A percentile compares a stretch with the other conserved stretches of the same genome.
Conservation (phyloP, 371 early-diverging fungal genomes). For the Nematocida homosporus region DNA sequence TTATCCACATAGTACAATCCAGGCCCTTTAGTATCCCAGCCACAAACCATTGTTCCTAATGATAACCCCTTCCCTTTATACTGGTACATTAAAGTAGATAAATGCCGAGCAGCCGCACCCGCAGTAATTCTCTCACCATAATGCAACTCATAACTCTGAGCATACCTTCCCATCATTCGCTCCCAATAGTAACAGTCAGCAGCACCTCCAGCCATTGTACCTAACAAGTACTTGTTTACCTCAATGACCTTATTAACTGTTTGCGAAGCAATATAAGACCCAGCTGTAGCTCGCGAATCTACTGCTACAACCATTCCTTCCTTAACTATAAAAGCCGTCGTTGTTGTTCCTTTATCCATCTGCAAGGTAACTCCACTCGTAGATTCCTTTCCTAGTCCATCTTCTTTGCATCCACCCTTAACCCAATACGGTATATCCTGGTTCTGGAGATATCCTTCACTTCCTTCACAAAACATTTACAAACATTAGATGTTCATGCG, state of each 20-base stretch:
- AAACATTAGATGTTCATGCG: too few relatives aligned
- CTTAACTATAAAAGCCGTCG: slow-evolving; percentile 91
- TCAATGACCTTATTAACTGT: slow-evolving; percentile 98
- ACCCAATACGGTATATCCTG: not conserved
- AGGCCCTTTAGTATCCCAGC: slow-evolving; percentile 96
- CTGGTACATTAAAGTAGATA: slow-evolving; percentile 86
- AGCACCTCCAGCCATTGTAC: slow-evolving; percentile 99
- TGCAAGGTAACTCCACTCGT: not conserved
- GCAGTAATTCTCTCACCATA: slow-evolving; percentile 95
- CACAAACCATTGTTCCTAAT: slow-evolving; percentile 98
- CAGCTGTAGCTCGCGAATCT: slow-evolving; percentile 96
- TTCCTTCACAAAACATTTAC: too few relatives aligned
- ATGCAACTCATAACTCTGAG: slow-evolving; percentile 81
- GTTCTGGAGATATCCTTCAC: too few relatives aligned
- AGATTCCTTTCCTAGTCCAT: not conserved
- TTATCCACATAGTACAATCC: slow-evolving; percentile 92
- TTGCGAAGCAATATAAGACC: slow-evolving; percentile 92
- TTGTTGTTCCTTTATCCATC: slow-evolving; percentile 88
- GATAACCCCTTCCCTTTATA: slow-evolving; percentile 92
- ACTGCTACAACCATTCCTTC: slow-evolving; percentile 94
- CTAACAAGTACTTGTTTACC: slow-evolving; percentile 93
- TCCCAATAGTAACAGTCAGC: slow-evolving; percentile 99
- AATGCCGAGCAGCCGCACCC: slow-evolving; percentile 90
- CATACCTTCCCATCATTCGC: slow-evolving; percentile 88
- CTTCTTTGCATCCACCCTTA: not conserved